A percentile compares a stretch with the other conserved stretches of the same genome.
These are phyloP conservation scores for Teratosphaeria zuluensis DNA, from an alignment of 2,329 filamentous ascomycete species.

Conservation along the genomic window DNA sequence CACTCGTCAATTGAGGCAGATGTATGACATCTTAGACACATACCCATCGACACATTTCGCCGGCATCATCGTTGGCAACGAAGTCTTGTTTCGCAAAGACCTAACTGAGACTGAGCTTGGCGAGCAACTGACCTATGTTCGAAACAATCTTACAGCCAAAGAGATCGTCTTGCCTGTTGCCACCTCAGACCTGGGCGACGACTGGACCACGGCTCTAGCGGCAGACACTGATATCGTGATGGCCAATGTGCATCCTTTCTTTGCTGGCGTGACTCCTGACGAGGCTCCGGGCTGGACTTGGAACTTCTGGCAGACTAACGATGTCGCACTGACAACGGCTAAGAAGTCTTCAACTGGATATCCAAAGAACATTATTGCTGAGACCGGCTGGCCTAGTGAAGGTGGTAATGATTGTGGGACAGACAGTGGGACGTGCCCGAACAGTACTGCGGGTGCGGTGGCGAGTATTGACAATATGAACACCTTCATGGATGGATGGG, in stretches of 20 bases:
- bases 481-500: slow-evolving; percentile 73
- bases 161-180: slow-evolving; percentile 66
- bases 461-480: slow-evolving; percentile 77
- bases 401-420: slow-evolving; percentile 71
- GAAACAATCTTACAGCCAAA: slow-evolving; percentile 58
- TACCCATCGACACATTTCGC: slow-evolving; percentile 47
- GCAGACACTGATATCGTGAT: slow-evolving; percentile 74
- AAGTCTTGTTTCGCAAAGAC: slow-evolving; percentile 53
- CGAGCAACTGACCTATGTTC: slow-evolving; percentile 56
- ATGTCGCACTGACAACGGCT: slow-evolving; percentile 33
- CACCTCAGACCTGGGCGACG: slow-evolving; percentile 79
- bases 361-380: slow-evolving; percentile 54
- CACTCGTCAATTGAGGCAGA: slow-evolving; percentile 66
- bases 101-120: slow-evolving; percentile 58
- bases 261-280: slow-evolving; percentile 63
- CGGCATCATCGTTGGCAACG: slow-evolving; percentile 55
- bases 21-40: slow-evolving; percentile 71
- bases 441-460: slow-evolving; percentile 52
- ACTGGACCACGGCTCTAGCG: slow-evolving; percentile 67
- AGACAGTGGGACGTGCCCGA: slow-evolving; percentile 38
- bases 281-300: slow-evolving; percentile 71
- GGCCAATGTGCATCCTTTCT: slow-evolving; percentile 96
- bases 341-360: slow-evolving; percentile 44
- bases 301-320: slow-evolving; percentile 58
- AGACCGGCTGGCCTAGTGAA: slow-evolving; percentile 81